Base-by-base conservation (phyloP, 1,284 basidiomycete species). In the Xanthoconium separans region DNA sequence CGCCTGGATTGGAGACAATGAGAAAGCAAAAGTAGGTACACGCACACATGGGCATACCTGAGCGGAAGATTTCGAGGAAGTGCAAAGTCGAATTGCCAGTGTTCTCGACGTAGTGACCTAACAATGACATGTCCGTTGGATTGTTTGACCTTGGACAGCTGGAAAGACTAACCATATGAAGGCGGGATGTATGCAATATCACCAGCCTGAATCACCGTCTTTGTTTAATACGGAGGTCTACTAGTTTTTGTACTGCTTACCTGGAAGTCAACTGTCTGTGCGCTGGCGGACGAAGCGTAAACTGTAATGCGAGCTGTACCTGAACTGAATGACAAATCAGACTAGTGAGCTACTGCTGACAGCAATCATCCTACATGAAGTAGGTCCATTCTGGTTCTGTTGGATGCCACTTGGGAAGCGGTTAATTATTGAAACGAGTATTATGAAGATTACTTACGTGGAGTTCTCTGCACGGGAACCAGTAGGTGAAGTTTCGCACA, bases 21-120 rank as follows among this genome's bases (percentile, higher is more conserved):
- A 60, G 34, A 13, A 15, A 40, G 44, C n/a, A 13, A 12, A 34
- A 34, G 10, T 16, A 11, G 45, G 12, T 10, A 43, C 18, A 44
- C 0, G 47, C n/a, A 15, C 12, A n/a, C 20, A 18, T 2, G 8
- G 53, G 66, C 53, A 50, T 64, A 77, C 79, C 76, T 34, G 81
- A 76, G 57, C 79, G 80, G 67, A 87, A 80, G 34, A 89, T 77
- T 65, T 88, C 85, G 9, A 89, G 70, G 63, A 81, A 83, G 55
- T 72, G 75, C 43, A 87, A 64, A 0, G 82, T 79, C 2, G 76
- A 75, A 58, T 82, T 80, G n/a, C 85, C 84, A 2, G 79, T 83
- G 64, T 87, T 87, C 70, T 88, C 84, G 27, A 88, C 73, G 61
- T 88, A 87, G 64, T 88, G 87, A 0, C 81, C 83, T 78, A 54